Evolutionary conservation across 2,329 filamentous ascomycete genomes (phyloP), one percentile per base, ranked within the genome.

Genomic region (Phyllosticta capitalensis): DNA sequence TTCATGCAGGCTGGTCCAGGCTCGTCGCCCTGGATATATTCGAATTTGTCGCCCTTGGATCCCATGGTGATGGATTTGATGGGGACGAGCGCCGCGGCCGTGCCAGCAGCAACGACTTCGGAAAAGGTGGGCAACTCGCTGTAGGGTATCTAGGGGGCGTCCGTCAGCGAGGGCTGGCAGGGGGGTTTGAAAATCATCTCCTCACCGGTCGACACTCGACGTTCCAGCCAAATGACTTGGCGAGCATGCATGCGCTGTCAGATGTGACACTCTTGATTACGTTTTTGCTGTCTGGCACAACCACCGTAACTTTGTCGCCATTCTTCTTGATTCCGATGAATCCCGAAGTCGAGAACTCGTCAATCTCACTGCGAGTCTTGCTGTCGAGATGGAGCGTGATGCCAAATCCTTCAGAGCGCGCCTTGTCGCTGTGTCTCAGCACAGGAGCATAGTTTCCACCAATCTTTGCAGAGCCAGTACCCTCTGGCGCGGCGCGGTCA

Each of bases 401-500:
- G n/a, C 90, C 92, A 69, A 83, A 97, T 30, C 92, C 92, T 61
- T 90, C 83, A 19, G 79, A 77, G 61, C 87, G 79, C 0, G 94
- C 92, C 68, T 83, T 86, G 67, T 95, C 91, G 69, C 89, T 95
- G 81, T 90, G 91, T 59, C 88, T 81, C 68, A 97, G 75, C 5
- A 97, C 92, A 2, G 92, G 92, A 9, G 92, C 92, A 71, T 97
- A 97, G 76, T 97, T 97, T 14, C 92, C 94, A 24, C 94, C 92
- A 2, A 97, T 82, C 76, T 97, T 97, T n/a, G 90, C 92, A 63
- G 84, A 86, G 0, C 92, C 92, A 0, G 89, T 95, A 0, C 92
- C 92, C 67, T 91, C 84, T 0, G 94, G 92, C n/a, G 92, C 92
- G 0, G 92, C 84, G 28, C 92, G 89, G 73, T 97, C 92, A 71